Percentiles rank a stretch among this genome's conserved stretches.
These are phyloP conservation scores for Penicillium sp. DNA, from an alignment of 2,329 filamentous ascomycete genomes.

Conservation along the genomic window DNA sequence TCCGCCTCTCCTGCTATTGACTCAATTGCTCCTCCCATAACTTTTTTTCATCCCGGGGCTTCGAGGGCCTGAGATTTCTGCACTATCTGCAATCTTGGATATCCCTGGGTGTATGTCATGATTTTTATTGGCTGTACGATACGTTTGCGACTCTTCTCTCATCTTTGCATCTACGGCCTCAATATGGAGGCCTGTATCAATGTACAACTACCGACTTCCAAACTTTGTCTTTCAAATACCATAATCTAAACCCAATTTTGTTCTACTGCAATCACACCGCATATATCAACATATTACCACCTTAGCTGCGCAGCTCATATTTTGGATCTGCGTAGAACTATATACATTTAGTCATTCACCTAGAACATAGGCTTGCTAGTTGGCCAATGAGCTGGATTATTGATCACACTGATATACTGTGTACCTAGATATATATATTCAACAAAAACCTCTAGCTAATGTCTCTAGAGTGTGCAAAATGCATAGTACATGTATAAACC, in stretches of 20 bases:
- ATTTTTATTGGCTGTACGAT: conserved; percentile 24
- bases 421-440: neutral
- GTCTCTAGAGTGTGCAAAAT: neutral
- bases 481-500: neutral
- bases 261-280: neutral
- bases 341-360: neutral
- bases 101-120: conserved; percentile 7
- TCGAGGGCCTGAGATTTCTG: neutral
- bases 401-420: neutral
- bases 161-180: neutral
- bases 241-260: neutral
- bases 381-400: neutral
- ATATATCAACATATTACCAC: neutral
- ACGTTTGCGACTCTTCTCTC: conserved; percentile 5
- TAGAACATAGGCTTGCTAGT: neutral
- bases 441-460: neutral
- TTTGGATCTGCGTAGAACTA: neutral
- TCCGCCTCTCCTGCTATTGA: neutral
- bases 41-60: neutral
- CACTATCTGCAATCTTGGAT: neutral
- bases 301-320: neutral
- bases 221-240: neutral
- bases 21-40: neutral
- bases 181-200: neutral
- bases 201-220: conserved; percentile 44